Percentiles rank a stretch among this genome's conserved stretches.
phyloP scores from a whole-genome alignment of 1,139 yeast genomes.

The Saccharomyces pastorianus region DNA sequence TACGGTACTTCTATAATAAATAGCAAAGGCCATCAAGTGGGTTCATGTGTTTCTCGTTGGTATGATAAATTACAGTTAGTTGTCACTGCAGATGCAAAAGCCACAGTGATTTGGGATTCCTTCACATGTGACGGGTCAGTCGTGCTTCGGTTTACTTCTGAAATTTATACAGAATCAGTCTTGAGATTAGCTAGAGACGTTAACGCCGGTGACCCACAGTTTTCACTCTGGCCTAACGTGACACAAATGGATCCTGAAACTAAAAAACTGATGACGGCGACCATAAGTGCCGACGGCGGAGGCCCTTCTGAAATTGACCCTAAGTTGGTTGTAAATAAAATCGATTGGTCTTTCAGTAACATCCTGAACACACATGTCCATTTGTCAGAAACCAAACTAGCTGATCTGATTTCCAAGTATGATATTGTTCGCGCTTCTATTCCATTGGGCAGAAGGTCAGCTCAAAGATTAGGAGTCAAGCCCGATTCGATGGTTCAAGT shows the following conservation, averaged over 20 bases:
- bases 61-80: conserved; percentile 67
- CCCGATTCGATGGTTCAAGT: conserved; percentile 63
- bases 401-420: conserved; percentile 68
- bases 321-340: conserved; percentile 34
- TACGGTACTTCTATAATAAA: conserved; percentile 59
- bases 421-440: conserved; percentile 43
- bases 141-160: conserved; percentile 63
- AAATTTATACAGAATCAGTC: conserved; percentile 66
- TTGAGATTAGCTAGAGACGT: conserved; percentile 63
- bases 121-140: conserved; percentile 76
- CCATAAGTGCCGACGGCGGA: conserved; percentile 3
- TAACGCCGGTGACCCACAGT: conserved; percentile 52
- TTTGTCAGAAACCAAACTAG: conserved; percentile 65
- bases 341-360: conserved; percentile 46
- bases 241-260: conserved; percentile 33
- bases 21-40: conserved; percentile 52
- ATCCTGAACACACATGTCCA: conserved; percentile 43
- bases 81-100: conserved; percentile 61
- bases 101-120: conserved; percentile 71
- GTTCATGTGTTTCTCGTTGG: conserved; percentile 74
- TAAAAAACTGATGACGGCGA: conserved; percentile 15
- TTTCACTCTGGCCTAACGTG: conserved; percentile 50
- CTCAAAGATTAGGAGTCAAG: conserved; percentile 45
- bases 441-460: conserved; percentile 40
- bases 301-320: conserved; percentile 27